Evolutionary conservation across 2,329 filamentous ascomycete genomes (phyloP).

Genomic region (Dryadomyces quercivorus): DNA sequence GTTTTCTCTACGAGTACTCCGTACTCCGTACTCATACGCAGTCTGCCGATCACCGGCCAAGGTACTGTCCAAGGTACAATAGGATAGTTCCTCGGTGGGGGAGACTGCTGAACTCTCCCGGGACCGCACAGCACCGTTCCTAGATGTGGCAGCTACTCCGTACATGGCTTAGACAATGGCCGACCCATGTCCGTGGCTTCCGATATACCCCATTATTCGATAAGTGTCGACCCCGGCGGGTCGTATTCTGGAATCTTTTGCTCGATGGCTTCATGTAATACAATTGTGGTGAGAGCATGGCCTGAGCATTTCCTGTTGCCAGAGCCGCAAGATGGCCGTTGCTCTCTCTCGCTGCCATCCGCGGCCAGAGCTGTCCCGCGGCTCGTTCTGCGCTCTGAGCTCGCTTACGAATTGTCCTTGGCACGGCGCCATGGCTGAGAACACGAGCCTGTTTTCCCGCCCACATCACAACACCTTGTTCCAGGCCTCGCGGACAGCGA

Average conservation of each 20-base stretch:
- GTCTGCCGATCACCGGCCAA: conserved; percentile 2
- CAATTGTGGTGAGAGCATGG: neutral
- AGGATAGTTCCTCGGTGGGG: too few species aligned
- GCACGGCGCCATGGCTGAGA: too few species aligned
- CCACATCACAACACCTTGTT: too few species aligned
- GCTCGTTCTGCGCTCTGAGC: too few species aligned
- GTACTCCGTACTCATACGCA: neutral
- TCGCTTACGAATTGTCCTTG: too few species aligned
- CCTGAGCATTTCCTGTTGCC: neutral
- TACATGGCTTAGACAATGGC: neutral
- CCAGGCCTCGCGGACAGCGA: too few species aligned
- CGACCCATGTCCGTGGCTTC: neutral
- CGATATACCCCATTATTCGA: neutral
- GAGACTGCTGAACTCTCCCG: too few species aligned
- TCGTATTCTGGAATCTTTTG: neutral
- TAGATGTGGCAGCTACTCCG: neutral
- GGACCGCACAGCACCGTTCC: neutral
- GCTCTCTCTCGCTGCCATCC: too few species aligned
- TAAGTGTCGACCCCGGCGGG: neutral
- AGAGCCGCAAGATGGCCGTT: too few species aligned
- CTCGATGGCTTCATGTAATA: conserved; percentile 8
- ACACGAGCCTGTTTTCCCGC: too few species aligned
- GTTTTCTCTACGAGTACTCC: neutral
- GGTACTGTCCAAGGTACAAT: neutral
- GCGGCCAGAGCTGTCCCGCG: too few species aligned